Evolutionary conservation across 345 rosid genomes (phyloP).

Genomic region (Eucalyptus lansdowneana): DNA sequence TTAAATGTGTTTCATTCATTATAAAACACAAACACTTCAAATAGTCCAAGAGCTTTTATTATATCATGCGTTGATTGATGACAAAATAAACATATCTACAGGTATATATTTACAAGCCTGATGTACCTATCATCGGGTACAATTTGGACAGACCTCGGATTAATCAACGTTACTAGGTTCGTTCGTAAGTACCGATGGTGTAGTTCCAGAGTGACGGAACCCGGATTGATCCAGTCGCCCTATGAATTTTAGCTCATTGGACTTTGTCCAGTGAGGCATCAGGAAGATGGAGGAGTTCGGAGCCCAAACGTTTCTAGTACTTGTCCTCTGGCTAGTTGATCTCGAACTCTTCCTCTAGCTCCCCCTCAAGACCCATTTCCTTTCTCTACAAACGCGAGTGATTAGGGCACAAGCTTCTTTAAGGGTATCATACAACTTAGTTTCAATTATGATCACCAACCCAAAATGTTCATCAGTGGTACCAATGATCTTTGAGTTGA

Average conservation of each 20-base stretch:
- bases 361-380: neutral
- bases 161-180: neutral
- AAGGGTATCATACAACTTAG: neutral
- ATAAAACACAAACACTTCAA: neutral
- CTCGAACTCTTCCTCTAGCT: neutral
- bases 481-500: neutral
- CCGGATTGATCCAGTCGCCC: neutral
- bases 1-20: neutral
- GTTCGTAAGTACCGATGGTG: neutral
- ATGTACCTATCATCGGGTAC: neutral
- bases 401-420: neutral
- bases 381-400: neutral
- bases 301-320: neutral
- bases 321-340: slow-evolving; percentile 1
- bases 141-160: neutral
- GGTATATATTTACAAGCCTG: neutral
- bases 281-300: neutral
- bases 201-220: slow-evolving; percentile 4
- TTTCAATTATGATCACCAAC: neutral
- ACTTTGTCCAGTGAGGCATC: neutral
- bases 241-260: neutral
- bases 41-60: neutral
- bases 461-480: neutral
- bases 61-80: neutral
- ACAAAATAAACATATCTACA: neutral